A percentile compares a stretch with the other conserved stretches of the same genome.
These are phyloP conservation scores for Chrysanthemum lavandulifolium DNA, from an alignment of 129 eudicot genomes.

Conservation along the genomic window DNA sequence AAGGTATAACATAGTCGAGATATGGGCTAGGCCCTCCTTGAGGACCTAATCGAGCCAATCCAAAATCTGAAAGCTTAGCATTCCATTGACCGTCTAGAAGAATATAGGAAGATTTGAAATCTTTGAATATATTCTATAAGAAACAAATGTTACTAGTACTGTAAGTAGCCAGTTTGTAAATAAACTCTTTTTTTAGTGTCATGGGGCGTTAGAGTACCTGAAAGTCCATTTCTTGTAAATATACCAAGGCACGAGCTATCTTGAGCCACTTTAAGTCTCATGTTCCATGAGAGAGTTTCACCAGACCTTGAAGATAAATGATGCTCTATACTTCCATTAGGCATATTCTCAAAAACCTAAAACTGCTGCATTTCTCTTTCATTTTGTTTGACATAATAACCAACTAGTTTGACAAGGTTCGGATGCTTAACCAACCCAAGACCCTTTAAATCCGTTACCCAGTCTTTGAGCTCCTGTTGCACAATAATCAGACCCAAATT, in stretches of 20 bases:
- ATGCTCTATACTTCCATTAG: slow-evolving; percentile 72
- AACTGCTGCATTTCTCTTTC: slow-evolving; percentile 76
- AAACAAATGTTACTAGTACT: not conserved
- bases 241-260: too few relatives aligned
- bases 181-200: too few relatives aligned
- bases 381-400: slow-evolving; percentile 74
- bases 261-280: slow-evolving; percentile 52
- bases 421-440: slow-evolving; percentile 81
- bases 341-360: slow-evolving; percentile 74
- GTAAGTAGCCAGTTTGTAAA: too few relatives aligned
- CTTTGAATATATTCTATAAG: slow-evolving; percentile 67
- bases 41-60: slow-evolving; percentile 82
- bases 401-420: slow-evolving; percentile 22
- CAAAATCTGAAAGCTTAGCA: slow-evolving; percentile 84
- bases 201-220: too few relatives aligned
- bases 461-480: slow-evolving; percentile 76
- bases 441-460: slow-evolving; percentile 83
- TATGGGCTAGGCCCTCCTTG: slow-evolving; percentile 67
- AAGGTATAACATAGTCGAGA: slow-evolving; percentile 71
- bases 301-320: slow-evolving; percentile 51
- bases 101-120: slow-evolving; percentile 82
- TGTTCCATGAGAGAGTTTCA: slow-evolving; percentile 67
- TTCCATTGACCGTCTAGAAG: slow-evolving; percentile 80
- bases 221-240: too few relatives aligned
- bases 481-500: slow-evolving; percentile 1